Conservation (phyloP, 1,139 yeast species). For the Hansenula lynferdii region DNA sequence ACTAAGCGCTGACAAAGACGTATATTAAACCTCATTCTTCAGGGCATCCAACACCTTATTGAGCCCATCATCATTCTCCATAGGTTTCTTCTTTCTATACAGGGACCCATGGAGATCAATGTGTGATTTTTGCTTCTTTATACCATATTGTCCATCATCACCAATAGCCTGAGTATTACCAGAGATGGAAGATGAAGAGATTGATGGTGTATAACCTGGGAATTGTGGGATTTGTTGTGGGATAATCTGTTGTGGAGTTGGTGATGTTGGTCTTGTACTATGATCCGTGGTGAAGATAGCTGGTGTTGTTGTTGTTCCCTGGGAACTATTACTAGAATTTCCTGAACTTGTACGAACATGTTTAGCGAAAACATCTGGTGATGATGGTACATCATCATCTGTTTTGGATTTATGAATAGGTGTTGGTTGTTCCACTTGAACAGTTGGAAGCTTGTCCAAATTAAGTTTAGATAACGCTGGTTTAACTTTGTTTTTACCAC, state of each 20-base stretch:
- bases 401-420: slow-evolving; percentile 8
- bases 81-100: not conserved
- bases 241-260: not conserved
- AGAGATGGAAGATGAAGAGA: not conserved
- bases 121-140: not conserved
- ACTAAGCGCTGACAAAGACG: not conserved
- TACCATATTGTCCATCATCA: not conserved
- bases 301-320: not conserved
- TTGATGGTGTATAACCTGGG: not conserved
- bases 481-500: not conserved
- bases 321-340: not conserved
- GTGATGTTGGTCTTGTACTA: not conserved
- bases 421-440: slow-evolving; percentile 11
- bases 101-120: not conserved
- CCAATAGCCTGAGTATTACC: not conserved
- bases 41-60: slow-evolving; percentile 2
- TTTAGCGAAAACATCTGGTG: not conserved
- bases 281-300: not conserved
- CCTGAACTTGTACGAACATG: not conserved
- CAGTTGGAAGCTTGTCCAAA: slow-evolving; percentile 5
- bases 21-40: not conserved
- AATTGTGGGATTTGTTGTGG: not conserved
- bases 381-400: not conserved
- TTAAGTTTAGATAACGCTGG: slow-evolving; percentile 1
- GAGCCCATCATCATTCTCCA: not conserved